A percentile compares a stretch with the other conserved stretches of the same genome.
Conservation (phyloP, 768 basidiomycete genomes). For the Kwoniella bestiolae region DNA sequence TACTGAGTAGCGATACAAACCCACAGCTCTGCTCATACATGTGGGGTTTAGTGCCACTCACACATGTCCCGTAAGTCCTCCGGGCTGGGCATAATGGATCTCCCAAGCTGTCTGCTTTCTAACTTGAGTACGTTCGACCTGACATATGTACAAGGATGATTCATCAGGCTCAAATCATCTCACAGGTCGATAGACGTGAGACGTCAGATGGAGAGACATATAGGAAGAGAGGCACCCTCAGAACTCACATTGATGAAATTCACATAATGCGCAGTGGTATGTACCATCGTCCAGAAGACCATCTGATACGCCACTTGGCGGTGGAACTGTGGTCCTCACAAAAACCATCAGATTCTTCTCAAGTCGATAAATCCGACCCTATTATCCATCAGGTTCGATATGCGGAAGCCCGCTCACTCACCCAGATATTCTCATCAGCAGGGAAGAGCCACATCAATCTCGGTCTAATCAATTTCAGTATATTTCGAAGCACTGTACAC, state of each 20-base stretch:
- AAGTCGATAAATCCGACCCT: no score
- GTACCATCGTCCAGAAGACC: conserved; percentile 77
- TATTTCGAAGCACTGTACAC: conserved; percentile 72
- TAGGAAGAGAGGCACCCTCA: no score
- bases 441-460: conserved; percentile 81
- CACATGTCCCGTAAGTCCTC: conserved; percentile 92
- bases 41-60: conserved; percentile 17
- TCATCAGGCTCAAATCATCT: not conserved
- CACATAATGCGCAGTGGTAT: conserved; percentile 80
- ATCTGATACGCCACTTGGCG: conserved; percentile 91
- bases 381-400: no score
- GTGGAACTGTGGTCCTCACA: conserved; percentile 61
- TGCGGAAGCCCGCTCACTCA: no score
- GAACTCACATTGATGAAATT: conserved; percentile 40
- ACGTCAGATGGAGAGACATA: no score
- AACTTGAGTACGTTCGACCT: conserved; percentile 62
- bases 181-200: no score
- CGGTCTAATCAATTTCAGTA: conserved; percentile 82
- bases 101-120: conserved; percentile 74
- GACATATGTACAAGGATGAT: not conserved
- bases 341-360: not conserved
- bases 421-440: conserved; percentile 91
- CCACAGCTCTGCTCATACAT: not conserved
- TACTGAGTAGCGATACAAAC: not conserved
- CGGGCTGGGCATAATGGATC: conserved; percentile 86